Conservation (phyloP, 306 rosid genomes). For the Medicago arabica region DNA sequence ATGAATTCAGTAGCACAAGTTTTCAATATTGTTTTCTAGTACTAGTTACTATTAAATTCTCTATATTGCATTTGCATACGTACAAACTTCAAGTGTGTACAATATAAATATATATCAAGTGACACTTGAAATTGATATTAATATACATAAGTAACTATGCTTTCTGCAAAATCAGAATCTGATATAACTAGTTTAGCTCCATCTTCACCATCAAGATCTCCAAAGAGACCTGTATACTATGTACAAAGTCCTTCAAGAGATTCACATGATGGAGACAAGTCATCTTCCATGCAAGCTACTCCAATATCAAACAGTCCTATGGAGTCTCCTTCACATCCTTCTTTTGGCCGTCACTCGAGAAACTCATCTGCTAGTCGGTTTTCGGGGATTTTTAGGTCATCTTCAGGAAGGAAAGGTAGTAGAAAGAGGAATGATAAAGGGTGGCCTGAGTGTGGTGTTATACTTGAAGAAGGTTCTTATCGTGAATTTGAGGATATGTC, state of each 20-base stretch:
- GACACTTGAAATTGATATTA: not conserved
- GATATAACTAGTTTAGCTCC: conserved; percentile 89
- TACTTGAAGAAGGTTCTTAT: conserved; percentile 87
- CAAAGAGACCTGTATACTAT: conserved; percentile 75
- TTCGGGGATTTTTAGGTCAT: conserved; percentile 90
- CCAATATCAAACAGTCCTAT: conserved; percentile 90
- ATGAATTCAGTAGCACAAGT: not conserved
- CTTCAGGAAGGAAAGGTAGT: conserved; percentile 76
- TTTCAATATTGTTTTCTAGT: not conserved
- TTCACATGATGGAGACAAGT: conserved; percentile 94
- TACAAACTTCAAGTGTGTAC: not conserved
- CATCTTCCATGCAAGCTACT: conserved; percentile 85
- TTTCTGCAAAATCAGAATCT: conserved; percentile 82
- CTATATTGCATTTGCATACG: not conserved
- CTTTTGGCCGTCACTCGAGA: conserved; percentile 90
- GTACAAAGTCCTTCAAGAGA: conserved; percentile 97
- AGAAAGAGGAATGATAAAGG: conserved; percentile 86
- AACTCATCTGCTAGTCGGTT: conserved; percentile 88
- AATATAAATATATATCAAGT: not conserved
- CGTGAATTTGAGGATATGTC: conserved; percentile 67
- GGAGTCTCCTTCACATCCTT: conserved; percentile 97
- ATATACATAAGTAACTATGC: conserved; percentile 42
- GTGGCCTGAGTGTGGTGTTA: conserved; percentile 98
- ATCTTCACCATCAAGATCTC: conserved; percentile 95
- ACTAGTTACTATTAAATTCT: not conserved